phyloP scores from a whole-genome alignment of 2,329 filamentous ascomycete genomes.

The Alternaria solani region DNA sequence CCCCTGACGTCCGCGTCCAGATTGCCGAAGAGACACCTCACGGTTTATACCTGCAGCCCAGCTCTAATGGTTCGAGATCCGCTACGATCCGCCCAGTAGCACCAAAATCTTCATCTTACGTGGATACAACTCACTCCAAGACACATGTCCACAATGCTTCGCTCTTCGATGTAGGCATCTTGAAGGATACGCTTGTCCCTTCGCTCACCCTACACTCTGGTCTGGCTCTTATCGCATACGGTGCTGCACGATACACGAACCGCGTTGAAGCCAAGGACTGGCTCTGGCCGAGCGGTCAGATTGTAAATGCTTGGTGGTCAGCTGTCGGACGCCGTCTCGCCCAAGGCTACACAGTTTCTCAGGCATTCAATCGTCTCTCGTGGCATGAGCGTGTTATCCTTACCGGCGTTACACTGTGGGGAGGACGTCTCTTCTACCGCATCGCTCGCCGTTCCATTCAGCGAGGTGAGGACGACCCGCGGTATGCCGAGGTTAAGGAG shows the following conservation, averaged over 20 bases:
- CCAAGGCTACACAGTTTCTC: slow-evolving; percentile 56
- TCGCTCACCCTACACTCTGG: slow-evolving; percentile 63
- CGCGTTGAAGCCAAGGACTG: slow-evolving; percentile 69
- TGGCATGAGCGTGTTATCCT: slow-evolving; percentile 66
- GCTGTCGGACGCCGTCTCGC: slow-evolving; percentile 63
- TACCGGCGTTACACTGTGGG: slow-evolving; percentile 66
- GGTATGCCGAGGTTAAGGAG: slow-evolving; percentile 63
- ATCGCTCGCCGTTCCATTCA: slow-evolving; percentile 59
- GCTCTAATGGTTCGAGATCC: slow-evolving; percentile 30
- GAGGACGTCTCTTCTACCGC: slow-evolving; percentile 63
- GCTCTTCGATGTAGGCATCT: slow-evolving; percentile 58
- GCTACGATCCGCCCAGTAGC: slow-evolving; percentile 4
- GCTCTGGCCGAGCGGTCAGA: slow-evolving; percentile 64
- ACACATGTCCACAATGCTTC: slow-evolving; percentile 43
- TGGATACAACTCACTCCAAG: slow-evolving; percentile 45
- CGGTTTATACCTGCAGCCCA: slow-evolving; percentile 42
- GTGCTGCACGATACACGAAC: slow-evolving; percentile 60
- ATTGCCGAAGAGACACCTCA: slow-evolving; percentile 43
- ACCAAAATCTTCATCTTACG: slow-evolving; percentile 9
- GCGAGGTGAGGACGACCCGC: slow-evolving; percentile 64
- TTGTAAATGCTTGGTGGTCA: slow-evolving; percentile 68
- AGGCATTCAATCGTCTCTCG: slow-evolving; percentile 59
- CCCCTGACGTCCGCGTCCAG: slow-evolving; percentile 44
- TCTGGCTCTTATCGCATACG: slow-evolving; percentile 62
- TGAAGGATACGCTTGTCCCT: slow-evolving; percentile 63